phyloP scores from a whole-genome alignment of 768 basidiomycete genomes.

The Cytidiella melzeri region DNA sequence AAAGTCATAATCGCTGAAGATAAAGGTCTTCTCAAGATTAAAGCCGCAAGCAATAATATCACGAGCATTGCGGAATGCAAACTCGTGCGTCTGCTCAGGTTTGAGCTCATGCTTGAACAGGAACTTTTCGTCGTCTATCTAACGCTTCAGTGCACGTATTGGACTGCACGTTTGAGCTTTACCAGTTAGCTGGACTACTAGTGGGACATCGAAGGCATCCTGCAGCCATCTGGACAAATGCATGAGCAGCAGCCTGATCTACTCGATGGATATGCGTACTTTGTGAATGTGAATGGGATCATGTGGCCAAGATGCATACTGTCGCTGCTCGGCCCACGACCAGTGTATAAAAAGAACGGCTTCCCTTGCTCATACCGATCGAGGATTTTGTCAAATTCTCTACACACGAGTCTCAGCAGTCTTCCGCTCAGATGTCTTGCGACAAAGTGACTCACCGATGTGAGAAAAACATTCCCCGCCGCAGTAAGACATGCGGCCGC shows the following conservation, averaged over 20 bases:
- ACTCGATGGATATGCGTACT: slow-evolving; percentile 44
- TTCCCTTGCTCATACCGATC: slow-evolving; percentile 96
- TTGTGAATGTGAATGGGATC: slow-evolving; percentile 96
- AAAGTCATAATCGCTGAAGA: slow-evolving; percentile 89
- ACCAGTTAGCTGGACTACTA: slow-evolving; percentile 96
- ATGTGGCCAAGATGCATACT: slow-evolving; percentile 98
- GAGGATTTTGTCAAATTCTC: slow-evolving; percentile 89
- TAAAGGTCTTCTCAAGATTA: slow-evolving; percentile 88
- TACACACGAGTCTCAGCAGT: slow-evolving; percentile 24
- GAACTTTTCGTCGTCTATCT: slow-evolving; percentile 94
- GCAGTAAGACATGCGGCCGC: slow-evolving; percentile 79
- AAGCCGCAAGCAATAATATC: slow-evolving; percentile 98
- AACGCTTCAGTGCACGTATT: neutral
- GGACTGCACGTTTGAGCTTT: slow-evolving; percentile 11
- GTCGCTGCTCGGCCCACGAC: slow-evolving; percentile 92
- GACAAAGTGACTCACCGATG: slow-evolving; percentile 62
- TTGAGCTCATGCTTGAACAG: slow-evolving; percentile 94
- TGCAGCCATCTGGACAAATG: slow-evolving; percentile 76
- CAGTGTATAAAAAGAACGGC: slow-evolving; percentile 97
- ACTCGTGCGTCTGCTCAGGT: slow-evolving; percentile 78
- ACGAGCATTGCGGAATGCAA: slow-evolving; percentile 80
- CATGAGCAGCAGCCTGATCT: neutral
- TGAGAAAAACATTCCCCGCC: slow-evolving; percentile 95
- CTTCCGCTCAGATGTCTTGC: slow-evolving; percentile 5
- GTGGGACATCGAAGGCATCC: slow-evolving; percentile 89